A percentile compares a stretch with the other conserved stretches of the same genome.
Evolutionary conservation across 441 rosid genomes (phyloP).

Genomic region (Pelargonium cotyledonis): DNA sequence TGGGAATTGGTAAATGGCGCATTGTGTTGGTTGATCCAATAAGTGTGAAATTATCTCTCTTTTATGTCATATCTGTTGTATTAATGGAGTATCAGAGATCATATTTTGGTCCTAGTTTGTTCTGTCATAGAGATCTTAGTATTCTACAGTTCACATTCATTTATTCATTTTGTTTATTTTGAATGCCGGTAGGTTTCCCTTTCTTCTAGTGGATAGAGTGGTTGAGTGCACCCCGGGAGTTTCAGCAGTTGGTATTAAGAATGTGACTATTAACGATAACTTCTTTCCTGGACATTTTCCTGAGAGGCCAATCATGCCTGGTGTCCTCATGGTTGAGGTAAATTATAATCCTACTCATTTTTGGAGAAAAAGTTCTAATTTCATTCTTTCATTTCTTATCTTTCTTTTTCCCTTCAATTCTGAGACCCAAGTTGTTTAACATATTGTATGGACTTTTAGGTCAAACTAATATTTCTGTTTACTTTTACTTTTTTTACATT

Average conservation of each 20-base stretch:
- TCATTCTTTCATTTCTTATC: not conserved
- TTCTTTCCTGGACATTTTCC: conserved; percentile 96
- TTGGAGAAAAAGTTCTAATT: not conserved
- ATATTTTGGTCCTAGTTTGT: not conserved
- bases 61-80: not conserved
- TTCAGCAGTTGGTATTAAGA: conserved; percentile 85
- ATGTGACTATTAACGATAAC: conserved; percentile 85
- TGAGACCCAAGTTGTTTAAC: no score
- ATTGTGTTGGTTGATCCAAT: not conserved
- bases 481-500: conserved; percentile 34
- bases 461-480: not conserved
- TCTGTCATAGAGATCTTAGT: not conserved
- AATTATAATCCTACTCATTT: not conserved
- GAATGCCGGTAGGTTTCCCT: conserved; percentile 54
- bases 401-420: no score
- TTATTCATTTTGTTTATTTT: not conserved
- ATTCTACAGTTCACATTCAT: not conserved
- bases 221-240: conserved; percentile 80
- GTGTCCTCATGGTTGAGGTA: conserved; percentile 95
- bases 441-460: no score
- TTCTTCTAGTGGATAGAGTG: conserved; percentile 89
- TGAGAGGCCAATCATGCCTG: conserved; percentile 89
- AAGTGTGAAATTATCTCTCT: not conserved
- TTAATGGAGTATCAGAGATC: not conserved
- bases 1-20: not conserved